phyloP scores from a whole-genome alignment of 768 basidiomycete species.

The Porphyrellus cyaneotinctus region DNA sequence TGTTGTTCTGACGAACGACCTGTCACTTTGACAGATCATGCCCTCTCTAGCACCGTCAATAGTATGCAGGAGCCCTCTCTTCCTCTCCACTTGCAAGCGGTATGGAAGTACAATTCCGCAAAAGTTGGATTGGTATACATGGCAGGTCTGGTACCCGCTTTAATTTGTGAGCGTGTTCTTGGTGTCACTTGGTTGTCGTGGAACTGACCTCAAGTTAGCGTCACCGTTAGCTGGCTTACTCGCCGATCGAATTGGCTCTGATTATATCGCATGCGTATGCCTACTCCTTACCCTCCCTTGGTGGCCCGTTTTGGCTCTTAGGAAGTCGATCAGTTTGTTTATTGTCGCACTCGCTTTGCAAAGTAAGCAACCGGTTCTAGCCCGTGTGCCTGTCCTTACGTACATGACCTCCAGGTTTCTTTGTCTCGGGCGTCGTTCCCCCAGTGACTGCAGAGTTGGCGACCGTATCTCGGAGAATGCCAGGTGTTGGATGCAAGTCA shows the following conservation, averaged over 20 bases:
- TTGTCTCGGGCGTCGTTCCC: conserved; percentile 53
- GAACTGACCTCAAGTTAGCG: conserved; percentile 35
- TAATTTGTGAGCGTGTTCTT: conserved; percentile 50
- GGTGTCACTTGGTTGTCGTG: background rate
- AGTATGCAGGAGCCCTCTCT: conserved; percentile 54
- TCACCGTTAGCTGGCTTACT: conserved; percentile 56
- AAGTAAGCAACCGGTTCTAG: conserved; percentile 38
- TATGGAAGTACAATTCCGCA: conserved; percentile 47
- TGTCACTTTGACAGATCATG: background rate
- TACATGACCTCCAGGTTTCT: conserved; percentile 45
- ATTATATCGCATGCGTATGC: conserved; percentile 47
- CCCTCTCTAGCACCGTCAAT: conserved; percentile 39
- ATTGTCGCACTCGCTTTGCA: conserved; percentile 42
- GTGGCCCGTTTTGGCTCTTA: conserved; percentile 55
- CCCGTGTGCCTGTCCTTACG: background rate
- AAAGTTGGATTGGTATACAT: conserved; percentile 65
- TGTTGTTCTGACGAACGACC: conserved; percentile 6
- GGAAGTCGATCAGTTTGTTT: conserved; percentile 44
- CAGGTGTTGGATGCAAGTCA: conserved; percentile 64
- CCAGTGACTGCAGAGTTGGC: conserved; percentile 68
- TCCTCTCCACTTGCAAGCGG: conserved; percentile 48
- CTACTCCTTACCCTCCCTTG: conserved; percentile 58
- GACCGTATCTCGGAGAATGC: conserved; percentile 48
- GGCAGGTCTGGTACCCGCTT: conserved; percentile 57
- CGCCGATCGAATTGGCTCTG: conserved; percentile 53